Evolutionary conservation across 2,329 filamentous ascomycete species (phyloP), one percentile per base, ranked within the genome.

Genomic region (Diaporthe vaccinii): DNA sequence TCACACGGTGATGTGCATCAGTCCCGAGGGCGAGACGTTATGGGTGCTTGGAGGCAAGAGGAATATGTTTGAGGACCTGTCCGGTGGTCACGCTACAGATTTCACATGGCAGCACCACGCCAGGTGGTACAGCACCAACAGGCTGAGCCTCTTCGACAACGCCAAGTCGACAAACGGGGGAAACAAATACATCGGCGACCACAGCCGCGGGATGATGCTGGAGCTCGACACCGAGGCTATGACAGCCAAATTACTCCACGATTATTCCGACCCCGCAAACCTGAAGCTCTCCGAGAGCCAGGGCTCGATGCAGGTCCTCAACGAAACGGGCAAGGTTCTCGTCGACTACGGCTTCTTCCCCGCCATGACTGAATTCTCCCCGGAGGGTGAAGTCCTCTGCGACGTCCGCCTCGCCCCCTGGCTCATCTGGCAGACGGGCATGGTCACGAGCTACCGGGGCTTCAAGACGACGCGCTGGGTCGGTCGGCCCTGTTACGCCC

Each of bases 31-130:
- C 12, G 72, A 81, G 20, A 79, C 80, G 1, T 76, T 84, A 31
- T 86, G 84, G 84, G 80, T 79, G 0, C 79, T 86, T 2, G 84
- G 84, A 39, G 84, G 84, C 28, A 78, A 78, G 28, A 62, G 78
- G n/a, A 85, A 83, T 75, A 78, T 82, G 59, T 85, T 85, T 73
- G 20, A 49, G 17, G 84, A 86, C 71, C 74, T 84, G 1, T 82
- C 81, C 53, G 80, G 76, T 20, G 83, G 83, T 15, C 77, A 72
- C 4, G 84, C 84, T 14, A 83, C 82, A 41, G 79, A 83, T 76
- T 84, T 85, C 77, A 79, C 79, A 68, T 85, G 84, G 81, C 84
- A 86, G 77, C 84, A 85, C 76, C 82, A 85, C 69, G 83, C 82
- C 8, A 81, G 81, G 31, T 80, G 83, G 76, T 78, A 80, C 78